Evolutionary conservation across 2,329 filamentous ascomycete species (phyloP).

Genomic region (Chaetomiaceae sp.): DNA sequence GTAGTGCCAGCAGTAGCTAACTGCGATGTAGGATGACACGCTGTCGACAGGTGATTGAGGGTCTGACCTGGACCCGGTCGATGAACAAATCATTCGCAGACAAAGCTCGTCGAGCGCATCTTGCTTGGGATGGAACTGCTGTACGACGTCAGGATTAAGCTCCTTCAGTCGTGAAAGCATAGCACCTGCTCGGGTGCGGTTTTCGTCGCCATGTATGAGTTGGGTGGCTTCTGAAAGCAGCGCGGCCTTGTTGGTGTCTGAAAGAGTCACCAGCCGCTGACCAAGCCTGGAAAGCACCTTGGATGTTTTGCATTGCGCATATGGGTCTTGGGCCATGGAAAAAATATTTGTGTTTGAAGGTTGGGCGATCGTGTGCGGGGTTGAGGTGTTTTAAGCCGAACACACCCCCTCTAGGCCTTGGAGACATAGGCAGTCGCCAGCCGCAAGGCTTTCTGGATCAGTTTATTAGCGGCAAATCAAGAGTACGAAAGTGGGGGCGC

Average conservation of each 20-base stretch:
- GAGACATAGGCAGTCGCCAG: no score
- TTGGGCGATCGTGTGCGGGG: no score
- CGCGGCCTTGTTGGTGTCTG: conserved; percentile 3
- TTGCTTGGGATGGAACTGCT: conserved; percentile 18
- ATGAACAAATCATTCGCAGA: conserved; percentile 23
- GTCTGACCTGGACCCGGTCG: background rate
- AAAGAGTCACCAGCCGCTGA: conserved; percentile 12
- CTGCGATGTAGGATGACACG: conserved; percentile 20
- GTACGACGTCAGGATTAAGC: conserved; percentile 20
- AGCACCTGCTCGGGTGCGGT: conserved; percentile 2
- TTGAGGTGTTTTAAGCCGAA: no score
- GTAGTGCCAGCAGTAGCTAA: conserved; percentile 30
- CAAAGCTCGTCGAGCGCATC: conserved; percentile 13
- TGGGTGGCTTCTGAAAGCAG: conserved; percentile 7
- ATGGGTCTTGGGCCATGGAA: background rate
- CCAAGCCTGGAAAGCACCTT: conserved; percentile 5
- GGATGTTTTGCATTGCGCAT: conserved; percentile 1
- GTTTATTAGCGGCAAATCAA: no score
- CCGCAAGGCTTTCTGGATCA: no score
- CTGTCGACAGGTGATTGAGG: background rate
- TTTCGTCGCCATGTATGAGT: background rate
- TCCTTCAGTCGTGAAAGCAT: conserved; percentile 16
- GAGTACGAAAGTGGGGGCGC: no score
- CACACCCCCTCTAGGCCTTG: no score
- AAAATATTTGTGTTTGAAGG: no score